Percentiles rank a stretch among this genome's conserved stretches.
Evolutionary conservation across 441 rosid species (phyloP).

Genomic region (Kokia cookei): DNA sequence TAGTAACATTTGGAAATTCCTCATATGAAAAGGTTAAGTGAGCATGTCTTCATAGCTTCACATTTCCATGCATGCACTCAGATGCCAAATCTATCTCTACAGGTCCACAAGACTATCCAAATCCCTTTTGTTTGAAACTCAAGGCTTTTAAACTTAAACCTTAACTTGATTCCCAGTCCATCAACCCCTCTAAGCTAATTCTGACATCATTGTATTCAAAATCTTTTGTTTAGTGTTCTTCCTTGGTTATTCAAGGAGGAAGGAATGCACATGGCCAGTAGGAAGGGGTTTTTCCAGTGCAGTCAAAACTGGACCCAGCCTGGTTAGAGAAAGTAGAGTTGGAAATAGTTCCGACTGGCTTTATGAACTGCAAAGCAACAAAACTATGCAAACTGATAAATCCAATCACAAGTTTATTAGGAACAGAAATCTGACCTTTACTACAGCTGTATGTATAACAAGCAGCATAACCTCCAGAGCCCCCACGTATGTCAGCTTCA

Average conservation of each 20-base stretch:
- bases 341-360: neutral
- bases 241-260: neutral
- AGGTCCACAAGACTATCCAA: neutral
- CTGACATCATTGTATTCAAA: neutral
- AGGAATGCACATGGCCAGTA: neutral
- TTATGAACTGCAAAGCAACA: neutral
- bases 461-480: slow-evolving; percentile 92
- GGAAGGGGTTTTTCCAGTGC: neutral
- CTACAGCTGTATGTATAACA: slow-evolving; percentile 97
- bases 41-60: neutral
- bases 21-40: neutral
- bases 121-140: neutral
- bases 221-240: neutral
- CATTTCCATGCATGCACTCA: neutral
- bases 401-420: neutral
- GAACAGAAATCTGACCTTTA: slow-evolving; percentile 45
- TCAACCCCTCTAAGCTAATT: neutral
- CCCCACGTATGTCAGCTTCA: slow-evolving; percentile 89
- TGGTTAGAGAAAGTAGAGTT: neutral
- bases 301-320: neutral
- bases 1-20: neutral
- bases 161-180: neutral
- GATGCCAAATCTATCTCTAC: neutral
- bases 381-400: neutral
- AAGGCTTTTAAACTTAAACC: neutral